Evolutionary conservation across 2,329 filamentous ascomycete genomes (phyloP).

Genomic region (Leptographium wingfieldii): DNA sequence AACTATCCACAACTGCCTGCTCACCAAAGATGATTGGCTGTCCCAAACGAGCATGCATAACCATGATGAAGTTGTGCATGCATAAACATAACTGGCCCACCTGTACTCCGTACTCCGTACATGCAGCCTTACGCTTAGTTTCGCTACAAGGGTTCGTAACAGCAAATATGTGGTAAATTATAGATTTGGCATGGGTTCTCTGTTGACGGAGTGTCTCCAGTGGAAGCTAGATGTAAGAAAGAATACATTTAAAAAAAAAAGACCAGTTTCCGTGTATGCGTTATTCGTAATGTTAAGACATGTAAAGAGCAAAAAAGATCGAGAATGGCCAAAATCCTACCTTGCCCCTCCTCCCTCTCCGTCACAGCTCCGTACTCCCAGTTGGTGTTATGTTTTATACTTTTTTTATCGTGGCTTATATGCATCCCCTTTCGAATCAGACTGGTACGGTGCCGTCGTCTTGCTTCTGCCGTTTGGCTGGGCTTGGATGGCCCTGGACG

Average conservation of each 20-base stretch:
- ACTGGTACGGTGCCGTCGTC: conserved; percentile 22
- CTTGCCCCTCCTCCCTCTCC: neutral
- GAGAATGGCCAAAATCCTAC: neutral
- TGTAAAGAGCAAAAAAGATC: neutral
- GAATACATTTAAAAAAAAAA: neutral
- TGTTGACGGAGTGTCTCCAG: neutral
- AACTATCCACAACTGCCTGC: no score
- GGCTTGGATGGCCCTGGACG: conserved; percentile 18
- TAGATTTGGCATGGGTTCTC: no score
- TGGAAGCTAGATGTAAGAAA: neutral
- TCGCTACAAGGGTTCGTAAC: no score
- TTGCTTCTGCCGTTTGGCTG: conserved; percentile 39
- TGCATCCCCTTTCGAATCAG: neutral
- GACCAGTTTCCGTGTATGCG: neutral
- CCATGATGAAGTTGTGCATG: no score
- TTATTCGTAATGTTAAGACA: neutral
- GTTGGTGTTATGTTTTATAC: neutral
- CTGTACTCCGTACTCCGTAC: no score
- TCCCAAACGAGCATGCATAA: no score
- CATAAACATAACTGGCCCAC: no score
- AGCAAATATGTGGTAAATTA: no score
- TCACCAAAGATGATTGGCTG: no score
- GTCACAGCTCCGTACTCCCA: neutral
- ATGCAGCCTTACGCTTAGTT: no score
- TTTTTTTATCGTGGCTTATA: neutral